phyloP scores from a whole-genome alignment of 345 rosid species.

The Diplotaxis tenuifolia region DNA sequence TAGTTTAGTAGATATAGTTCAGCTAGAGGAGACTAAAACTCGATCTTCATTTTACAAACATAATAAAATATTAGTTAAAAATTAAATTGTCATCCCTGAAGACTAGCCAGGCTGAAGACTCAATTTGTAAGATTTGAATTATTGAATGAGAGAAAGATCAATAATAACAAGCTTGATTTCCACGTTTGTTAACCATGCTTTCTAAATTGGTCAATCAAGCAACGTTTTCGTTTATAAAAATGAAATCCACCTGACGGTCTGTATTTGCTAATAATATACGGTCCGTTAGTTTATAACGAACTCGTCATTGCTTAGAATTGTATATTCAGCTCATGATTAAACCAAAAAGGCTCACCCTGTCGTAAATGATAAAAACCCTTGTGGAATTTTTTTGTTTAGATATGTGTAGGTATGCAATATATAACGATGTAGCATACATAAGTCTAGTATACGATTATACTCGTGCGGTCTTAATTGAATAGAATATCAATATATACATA shows the following conservation, averaged over 20 bases:
- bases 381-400: not conserved
- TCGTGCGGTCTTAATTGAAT: conserved; percentile 23
- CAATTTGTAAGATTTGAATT: not conserved
- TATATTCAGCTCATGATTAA: conserved; percentile 32
- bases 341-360: conserved; percentile 39
- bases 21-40: not conserved
- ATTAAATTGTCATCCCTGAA: not conserved
- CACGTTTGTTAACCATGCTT: not conserved
- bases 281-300: conserved; percentile 8
- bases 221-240: not conserved
- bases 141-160: not conserved
- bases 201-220: not conserved
- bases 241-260: not conserved
- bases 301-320: conserved; percentile 26
- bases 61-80: not conserved
- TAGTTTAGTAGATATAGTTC: not conserved
- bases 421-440: conserved; percentile 24
- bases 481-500: conserved; percentile 15
- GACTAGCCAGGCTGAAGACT: not conserved
- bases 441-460: conserved; percentile 27
- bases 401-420: conserved; percentile 18
- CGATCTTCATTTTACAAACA: not conserved
- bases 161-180: not conserved
- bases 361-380: conserved; percentile 22
- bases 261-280: not conserved